Percentiles rank a stretch among this genome's conserved stretches.
Conservation (phyloP, 805 yeast genomes). For the Danielozyma ontarioensis region DNA sequence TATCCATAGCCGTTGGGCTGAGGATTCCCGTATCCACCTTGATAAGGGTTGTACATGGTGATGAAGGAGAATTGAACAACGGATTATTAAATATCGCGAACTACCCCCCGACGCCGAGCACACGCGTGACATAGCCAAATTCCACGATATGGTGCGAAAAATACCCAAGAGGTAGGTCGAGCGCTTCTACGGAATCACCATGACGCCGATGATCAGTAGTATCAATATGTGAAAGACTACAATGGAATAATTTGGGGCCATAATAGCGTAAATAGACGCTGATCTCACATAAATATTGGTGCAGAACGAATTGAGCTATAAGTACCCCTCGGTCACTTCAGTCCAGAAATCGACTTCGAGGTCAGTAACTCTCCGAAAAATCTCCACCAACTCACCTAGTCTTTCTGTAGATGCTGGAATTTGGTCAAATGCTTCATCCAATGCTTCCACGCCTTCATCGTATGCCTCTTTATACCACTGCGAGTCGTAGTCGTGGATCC, state of each 20-base stretch:
- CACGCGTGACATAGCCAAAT: too few species aligned
- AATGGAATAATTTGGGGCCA: too few species aligned
- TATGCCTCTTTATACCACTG: conserved; percentile 55
- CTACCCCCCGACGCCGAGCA: too few species aligned
- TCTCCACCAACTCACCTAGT: conserved; percentile 46
- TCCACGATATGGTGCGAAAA: too few species aligned
- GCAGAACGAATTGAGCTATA: conserved; percentile 1
- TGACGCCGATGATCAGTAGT: too few species aligned
- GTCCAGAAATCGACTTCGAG: conserved; percentile 72
- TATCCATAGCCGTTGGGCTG: background rate
- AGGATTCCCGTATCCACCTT: background rate
- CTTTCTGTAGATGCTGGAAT: conserved; percentile 32
- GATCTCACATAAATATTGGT: too few species aligned
- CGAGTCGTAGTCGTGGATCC: conserved; percentile 61
- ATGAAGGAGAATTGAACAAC: conserved; percentile 2
- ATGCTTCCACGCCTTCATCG: conserved; percentile 41
- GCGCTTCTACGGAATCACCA: too few species aligned
- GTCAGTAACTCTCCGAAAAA: conserved; percentile 53
- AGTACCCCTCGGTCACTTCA: conserved; percentile 34
- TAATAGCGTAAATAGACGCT: too few species aligned
- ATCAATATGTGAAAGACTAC: too few species aligned
- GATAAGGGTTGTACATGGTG: background rate
- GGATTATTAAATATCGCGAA: conserved; percentile 10
- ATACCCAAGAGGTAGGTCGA: too few species aligned
- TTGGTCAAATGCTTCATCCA: conserved; percentile 39